A percentile compares a stretch with the other conserved stretches of the same genome.
phyloP scores from a whole-genome alignment of 441 rosid genomes.

The Jatropha podagrica region DNA sequence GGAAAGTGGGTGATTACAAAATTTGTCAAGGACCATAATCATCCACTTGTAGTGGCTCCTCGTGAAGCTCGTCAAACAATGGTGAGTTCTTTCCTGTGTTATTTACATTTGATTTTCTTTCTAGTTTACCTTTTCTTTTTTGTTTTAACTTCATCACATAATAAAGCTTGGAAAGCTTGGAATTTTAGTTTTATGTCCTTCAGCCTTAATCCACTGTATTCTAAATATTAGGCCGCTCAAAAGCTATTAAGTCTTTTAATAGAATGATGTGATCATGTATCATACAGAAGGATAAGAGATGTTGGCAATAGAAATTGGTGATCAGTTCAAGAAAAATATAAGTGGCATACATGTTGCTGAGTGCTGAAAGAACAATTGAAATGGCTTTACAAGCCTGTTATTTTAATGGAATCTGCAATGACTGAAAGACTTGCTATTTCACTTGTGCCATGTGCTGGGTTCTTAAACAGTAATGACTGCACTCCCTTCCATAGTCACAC shows the following conservation, averaged over 20 bases:
- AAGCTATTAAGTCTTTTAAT: not conserved
- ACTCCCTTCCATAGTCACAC: not conserved
- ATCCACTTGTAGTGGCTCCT: slow-evolving; percentile 64
- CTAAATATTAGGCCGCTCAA: not conserved
- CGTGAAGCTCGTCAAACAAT: slow-evolving; percentile 78
- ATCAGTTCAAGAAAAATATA: not conserved
- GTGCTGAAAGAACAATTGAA: not conserved
- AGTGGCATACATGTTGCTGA: not conserved
- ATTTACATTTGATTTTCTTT: not conserved
- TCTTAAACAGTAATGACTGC: not conserved
- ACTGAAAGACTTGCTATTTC: not conserved
- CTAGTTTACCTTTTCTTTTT: not conserved
- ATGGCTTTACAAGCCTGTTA: not conserved
- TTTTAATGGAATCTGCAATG: not conserved
- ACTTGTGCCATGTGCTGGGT: not conserved
- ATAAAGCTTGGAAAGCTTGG: not conserved
- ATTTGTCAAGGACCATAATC: slow-evolving; percentile 90
- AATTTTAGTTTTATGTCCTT: not conserved
- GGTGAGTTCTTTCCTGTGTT: slow-evolving; percentile 37
- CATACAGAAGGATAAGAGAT: not conserved
- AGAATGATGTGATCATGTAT: not conserved
- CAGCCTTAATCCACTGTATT: not conserved
- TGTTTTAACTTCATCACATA: not conserved
- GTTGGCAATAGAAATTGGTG: not conserved
- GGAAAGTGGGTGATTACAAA: slow-evolving; percentile 94